These are phyloP conservation scores for Penstemon barbatus DNA, from an alignment of 257 asterid genomes.

Conservation along the genomic window DNA sequence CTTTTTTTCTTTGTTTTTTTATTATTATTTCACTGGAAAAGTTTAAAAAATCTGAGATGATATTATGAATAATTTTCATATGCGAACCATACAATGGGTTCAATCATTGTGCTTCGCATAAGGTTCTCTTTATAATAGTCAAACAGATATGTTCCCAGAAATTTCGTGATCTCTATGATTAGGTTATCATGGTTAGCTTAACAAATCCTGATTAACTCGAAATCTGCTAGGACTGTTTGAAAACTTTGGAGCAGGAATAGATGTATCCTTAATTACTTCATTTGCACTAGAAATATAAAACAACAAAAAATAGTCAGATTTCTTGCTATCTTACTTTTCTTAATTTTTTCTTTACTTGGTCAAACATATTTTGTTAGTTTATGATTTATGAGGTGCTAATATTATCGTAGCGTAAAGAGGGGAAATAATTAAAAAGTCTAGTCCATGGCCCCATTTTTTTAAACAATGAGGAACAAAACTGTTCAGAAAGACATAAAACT, in stretches of 20 bases:
- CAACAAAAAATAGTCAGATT: constrained; percentile 10
- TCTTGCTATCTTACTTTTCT: constrained; percentile 20
- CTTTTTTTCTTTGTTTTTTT: constrained; percentile 8
- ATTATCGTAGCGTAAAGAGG: neutral
- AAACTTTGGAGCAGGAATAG: neutral
- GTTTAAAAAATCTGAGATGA: constrained; percentile 11
- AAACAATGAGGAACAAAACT: neutral
- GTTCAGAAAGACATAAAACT: neutral
- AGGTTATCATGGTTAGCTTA: constrained; percentile 1
- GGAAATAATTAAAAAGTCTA: neutral
- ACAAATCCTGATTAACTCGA: constrained; percentile 6
- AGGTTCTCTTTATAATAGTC: neutral
- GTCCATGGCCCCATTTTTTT: neutral
- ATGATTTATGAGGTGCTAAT: constrained; percentile 7
- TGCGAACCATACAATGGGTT: neutral
- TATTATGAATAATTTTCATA: constrained; percentile 8
- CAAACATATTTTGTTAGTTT: neutral
- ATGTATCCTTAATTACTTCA: constrained; percentile 3
- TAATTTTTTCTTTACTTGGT: constrained; percentile 11
- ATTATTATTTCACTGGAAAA: neutral
- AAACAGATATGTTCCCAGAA: neutral
- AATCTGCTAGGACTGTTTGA: neutral
- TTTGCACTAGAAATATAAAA: constrained; percentile 13
- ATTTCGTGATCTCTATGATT: neutral
- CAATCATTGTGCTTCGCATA: neutral